A percentile compares a stretch with the other conserved stretches of the same genome.
These are phyloP conservation scores for Prunus mongolica DNA, from an alignment of 306 rosid species.

Conservation along the genomic window DNA sequence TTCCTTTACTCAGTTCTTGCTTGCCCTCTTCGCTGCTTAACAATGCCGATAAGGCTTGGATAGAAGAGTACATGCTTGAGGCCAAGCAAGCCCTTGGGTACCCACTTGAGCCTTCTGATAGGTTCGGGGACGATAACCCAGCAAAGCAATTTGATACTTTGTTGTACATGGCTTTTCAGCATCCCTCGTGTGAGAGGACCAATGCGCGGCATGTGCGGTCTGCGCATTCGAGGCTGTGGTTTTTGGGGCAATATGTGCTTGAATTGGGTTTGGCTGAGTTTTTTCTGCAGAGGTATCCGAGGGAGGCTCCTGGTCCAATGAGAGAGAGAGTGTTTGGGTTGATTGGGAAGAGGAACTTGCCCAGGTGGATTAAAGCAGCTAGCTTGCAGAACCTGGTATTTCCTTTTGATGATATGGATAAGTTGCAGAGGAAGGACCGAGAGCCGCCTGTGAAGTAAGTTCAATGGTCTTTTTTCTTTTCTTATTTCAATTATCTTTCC, in stretches of 20 bases:
- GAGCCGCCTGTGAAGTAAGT: slow-evolving; percentile 91
- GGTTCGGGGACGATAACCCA: slow-evolving; percentile 71
- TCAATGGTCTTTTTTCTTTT: background rate
- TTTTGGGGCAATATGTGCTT: slow-evolving; percentile 86
- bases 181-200: slow-evolving; percentile 77
- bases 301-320: slow-evolving; percentile 97
- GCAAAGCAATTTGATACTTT: slow-evolving; percentile 81
- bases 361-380: slow-evolving; percentile 85
- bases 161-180: slow-evolving; percentile 96
- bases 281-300: slow-evolving; percentile 90
- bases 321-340: slow-evolving; percentile 87
- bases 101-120: slow-evolving; percentile 76
- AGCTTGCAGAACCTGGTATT: slow-evolving; percentile 92
- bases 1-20: slow-evolving; percentile 85
- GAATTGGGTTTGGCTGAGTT: slow-evolving; percentile 75
- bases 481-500: background rate
- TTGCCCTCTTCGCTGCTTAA: slow-evolving; percentile 76
- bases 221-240: slow-evolving; percentile 78
- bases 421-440: slow-evolving; percentile 68
- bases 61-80: slow-evolving; percentile 85
- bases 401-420: slow-evolving; percentile 78
- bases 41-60: slow-evolving; percentile 81
- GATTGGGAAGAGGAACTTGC: slow-evolving; percentile 80
- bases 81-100: slow-evolving; percentile 95
- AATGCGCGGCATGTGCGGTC: slow-evolving; percentile 69